These are phyloP conservation scores for Kwoniella shandongensis DNA, from an alignment of 768 basidiomycete species.

Conservation along the genomic window DNA sequence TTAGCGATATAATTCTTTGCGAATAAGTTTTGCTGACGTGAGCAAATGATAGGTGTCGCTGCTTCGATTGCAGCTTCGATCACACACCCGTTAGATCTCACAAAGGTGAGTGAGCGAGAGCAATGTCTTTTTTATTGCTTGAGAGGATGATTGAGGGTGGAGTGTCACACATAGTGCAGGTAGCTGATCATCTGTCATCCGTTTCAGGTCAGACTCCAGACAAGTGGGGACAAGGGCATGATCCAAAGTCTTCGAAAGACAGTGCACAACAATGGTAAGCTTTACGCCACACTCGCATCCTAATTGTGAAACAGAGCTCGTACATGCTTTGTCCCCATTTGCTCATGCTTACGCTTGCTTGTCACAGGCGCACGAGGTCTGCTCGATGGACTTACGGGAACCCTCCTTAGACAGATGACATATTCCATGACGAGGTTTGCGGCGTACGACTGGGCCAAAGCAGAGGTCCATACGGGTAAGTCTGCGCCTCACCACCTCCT, in stretches of 20 bases:
- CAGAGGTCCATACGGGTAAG: constrained; percentile 66
- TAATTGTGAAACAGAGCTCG: neutral
- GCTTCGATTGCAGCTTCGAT: constrained; percentile 39
- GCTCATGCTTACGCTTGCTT: too few species aligned
- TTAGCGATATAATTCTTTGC: neutral
- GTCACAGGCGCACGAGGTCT: constrained; percentile 61
- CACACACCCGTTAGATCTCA: constrained; percentile 58
- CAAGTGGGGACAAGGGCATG: constrained; percentile 90
- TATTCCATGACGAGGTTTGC: constrained; percentile 91
- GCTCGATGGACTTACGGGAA: constrained; percentile 83
- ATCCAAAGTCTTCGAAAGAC: constrained; percentile 79
- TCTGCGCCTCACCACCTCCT: too few species aligned
- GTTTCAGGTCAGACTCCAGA: constrained; percentile 65
- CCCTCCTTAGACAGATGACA: constrained; percentile 87
- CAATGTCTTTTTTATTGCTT: neutral
- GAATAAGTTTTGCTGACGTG: neutral
- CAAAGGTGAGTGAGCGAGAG: constrained; percentile 58
- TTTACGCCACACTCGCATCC: neutral
- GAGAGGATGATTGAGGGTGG: neutral
- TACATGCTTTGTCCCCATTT: neutral
- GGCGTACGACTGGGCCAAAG: constrained; percentile 90
- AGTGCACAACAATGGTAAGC: constrained; percentile 68
- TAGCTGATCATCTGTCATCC: neutral
- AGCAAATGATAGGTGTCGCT: constrained; percentile 32
- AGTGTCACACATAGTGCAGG: too few species aligned